phyloP scores from a whole-genome alignment of 148 eudicot genomes.

The Vaccinium macrocarpon region DNA sequence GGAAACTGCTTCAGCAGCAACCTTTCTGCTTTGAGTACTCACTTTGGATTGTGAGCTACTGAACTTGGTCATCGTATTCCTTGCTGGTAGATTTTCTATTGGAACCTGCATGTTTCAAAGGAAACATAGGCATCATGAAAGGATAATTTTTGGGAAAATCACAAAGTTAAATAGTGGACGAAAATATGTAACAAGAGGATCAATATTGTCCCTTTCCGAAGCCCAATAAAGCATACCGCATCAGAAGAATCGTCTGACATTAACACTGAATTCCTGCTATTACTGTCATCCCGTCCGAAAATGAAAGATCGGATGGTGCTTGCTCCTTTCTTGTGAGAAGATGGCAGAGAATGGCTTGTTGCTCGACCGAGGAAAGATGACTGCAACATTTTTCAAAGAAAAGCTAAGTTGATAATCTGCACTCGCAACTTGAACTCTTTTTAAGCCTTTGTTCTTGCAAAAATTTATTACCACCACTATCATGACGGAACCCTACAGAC shows the following conservation, averaged over 20 bases:
- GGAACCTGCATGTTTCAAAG: conserved; percentile 33
- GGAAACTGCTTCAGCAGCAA: conserved; percentile 25
- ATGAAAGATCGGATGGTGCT: conserved; percentile 54
- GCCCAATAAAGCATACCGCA: conserved; percentile 36
- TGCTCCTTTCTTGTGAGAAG: conserved; percentile 48
- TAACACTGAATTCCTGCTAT: conserved; percentile 66
- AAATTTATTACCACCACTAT: not conserved
- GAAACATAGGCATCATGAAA: not conserved
- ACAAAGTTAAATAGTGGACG: not conserved
- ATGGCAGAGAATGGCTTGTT: conserved; percentile 50
- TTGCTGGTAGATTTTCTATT: conserved; percentile 39
- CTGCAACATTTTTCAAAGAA: conserved; percentile 38
- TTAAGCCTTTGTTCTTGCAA: conserved; percentile 8
- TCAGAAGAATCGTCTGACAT: conserved; percentile 60
- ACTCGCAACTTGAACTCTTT: not conserved
- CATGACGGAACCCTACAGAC: not conserved
- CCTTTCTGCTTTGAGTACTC: conserved; percentile 41
- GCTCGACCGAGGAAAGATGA: conserved; percentile 76
- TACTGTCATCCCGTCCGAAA: conserved; percentile 94
- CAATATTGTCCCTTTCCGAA: not conserved
- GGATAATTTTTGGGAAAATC: not conserved
- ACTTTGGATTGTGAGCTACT: conserved; percentile 57
- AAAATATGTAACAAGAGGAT: not conserved
- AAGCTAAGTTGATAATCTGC: not conserved
- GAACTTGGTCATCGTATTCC: conserved; percentile 52